phyloP scores from a whole-genome alignment of 225 moss, liverwort and hornwort species.

The Physcomitrium patens region DNA sequence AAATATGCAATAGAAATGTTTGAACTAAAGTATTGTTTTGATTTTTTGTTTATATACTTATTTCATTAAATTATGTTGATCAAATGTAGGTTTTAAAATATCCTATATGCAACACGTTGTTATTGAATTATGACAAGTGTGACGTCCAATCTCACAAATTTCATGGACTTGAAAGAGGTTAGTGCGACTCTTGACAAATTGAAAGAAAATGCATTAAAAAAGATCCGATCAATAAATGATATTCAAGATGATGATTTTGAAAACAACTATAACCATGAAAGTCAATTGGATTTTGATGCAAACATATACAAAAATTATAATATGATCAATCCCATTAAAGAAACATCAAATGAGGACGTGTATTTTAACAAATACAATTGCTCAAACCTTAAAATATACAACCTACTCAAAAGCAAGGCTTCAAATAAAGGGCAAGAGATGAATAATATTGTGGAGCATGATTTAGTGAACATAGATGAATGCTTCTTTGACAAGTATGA shows the following conservation, averaged over 20 bases:
- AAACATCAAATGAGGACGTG: accelerated
- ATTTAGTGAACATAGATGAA: constrained; percentile 27
- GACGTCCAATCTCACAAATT: constrained; percentile 36
- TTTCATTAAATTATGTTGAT: no score
- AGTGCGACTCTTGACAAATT: constrained; percentile 58
- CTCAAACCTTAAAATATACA: not conserved
- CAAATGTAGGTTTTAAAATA: no score
- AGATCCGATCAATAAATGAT: constrained; percentile 29
- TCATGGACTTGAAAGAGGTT: constrained; percentile 38
- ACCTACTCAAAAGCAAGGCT: not conserved
- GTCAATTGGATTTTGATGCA: not conserved
- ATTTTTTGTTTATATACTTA: no score
- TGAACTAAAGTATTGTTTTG: no score
- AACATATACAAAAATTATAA: not conserved
- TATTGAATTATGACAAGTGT: constrained; percentile 22
- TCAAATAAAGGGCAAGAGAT: constrained; percentile 15
- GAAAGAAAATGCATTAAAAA: constrained; percentile 47
- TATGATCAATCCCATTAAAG: not conserved
- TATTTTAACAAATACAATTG: constrained; percentile 11
- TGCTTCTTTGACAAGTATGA: constrained; percentile 24
- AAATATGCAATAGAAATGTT: no score
- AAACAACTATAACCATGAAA: not conserved
- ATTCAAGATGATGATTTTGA: not conserved
- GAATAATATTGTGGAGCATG: constrained; percentile 33
- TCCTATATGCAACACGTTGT: not conserved